phyloP scores from a whole-genome alignment of 1,284 basidiomycete species.

The Agaricales sp. region DNA sequence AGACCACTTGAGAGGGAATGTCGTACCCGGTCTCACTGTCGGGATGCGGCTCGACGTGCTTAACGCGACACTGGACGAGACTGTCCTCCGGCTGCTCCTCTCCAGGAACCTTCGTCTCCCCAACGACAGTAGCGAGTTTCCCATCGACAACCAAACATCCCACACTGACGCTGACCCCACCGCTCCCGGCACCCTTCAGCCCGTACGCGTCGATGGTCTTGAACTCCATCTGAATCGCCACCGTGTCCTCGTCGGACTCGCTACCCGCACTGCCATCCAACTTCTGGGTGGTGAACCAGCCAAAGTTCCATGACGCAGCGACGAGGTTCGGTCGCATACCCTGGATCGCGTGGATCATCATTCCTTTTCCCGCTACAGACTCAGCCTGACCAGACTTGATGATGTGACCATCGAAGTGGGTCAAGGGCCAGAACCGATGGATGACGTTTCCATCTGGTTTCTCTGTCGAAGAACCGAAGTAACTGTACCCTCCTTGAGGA shows the following conservation, averaged over 20 bases:
- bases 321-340: slow-evolving; percentile 96
- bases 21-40: slow-evolving; percentile 80
- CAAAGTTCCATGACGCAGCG: slow-evolving; percentile 95
- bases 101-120: slow-evolving; percentile 57
- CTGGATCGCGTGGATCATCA: slow-evolving; percentile 96
- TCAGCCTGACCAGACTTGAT: slow-evolving; percentile 63
- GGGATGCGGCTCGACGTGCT: slow-evolving; percentile 49
- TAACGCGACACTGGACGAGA: not conserved
- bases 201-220: slow-evolving; percentile 77
- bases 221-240: slow-evolving; percentile 92
- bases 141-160: slow-evolving; percentile 77
- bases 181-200: slow-evolving; percentile 63
- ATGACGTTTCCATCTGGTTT: slow-evolving; percentile 84
- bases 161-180: slow-evolving; percentile 75
- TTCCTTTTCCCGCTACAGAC: slow-evolving; percentile 68
- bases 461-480: slow-evolving; percentile 72
- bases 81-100: slow-evolving; percentile 51
- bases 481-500: slow-evolving; percentile 80
- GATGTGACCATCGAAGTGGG: slow-evolving; percentile 59
- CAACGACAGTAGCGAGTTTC: slow-evolving; percentile 66
- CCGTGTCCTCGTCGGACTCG: not conserved
- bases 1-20: slow-evolving; percentile 64
- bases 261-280: slow-evolving; percentile 62
- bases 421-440: slow-evolving; percentile 88
- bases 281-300: slow-evolving; percentile 69